These are phyloP conservation scores for Thelonectria discophora DNA, from an alignment of 2,329 filamentous ascomycete genomes.

Conservation along the genomic window DNA sequence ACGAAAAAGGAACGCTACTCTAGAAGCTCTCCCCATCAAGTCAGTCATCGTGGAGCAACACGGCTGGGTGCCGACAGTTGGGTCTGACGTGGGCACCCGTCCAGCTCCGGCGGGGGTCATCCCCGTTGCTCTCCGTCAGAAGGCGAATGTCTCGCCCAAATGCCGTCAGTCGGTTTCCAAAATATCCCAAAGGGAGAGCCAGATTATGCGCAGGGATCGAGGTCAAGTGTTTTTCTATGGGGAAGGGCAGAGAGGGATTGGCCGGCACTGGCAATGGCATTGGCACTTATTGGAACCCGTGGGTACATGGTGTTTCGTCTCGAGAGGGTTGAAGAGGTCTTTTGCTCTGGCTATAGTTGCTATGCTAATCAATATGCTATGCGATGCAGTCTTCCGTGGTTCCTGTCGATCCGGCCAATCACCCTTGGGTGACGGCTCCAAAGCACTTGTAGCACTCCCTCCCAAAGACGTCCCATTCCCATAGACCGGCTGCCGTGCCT, in stretches of 20 bases:
- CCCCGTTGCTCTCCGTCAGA: constrained; percentile 11
- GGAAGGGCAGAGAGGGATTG: too few relatives aligned
- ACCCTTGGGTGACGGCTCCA: constrained; percentile 28
- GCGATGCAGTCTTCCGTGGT: constrained; percentile 43
- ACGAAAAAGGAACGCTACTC: too few relatives aligned
- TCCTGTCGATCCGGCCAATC: constrained; percentile 37
- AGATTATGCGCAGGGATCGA: constrained; percentile 5
- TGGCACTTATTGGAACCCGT: constrained; percentile 6
- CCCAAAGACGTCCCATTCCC: constrained; percentile 34
- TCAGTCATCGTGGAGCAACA: too few relatives aligned
- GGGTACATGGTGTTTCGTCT: constrained; percentile 33
- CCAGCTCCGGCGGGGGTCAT: constrained; percentile 22
- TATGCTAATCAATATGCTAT: constrained; percentile 39
- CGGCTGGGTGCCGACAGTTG: constrained; percentile 15
- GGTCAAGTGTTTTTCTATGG: constrained; percentile 3
- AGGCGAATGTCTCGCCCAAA: constrained; percentile 7
- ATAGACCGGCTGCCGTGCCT: constrained; percentile 38
- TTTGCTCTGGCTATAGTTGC: constrained; percentile 42
- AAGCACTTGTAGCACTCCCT: constrained; percentile 36
- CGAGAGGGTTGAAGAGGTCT: constrained; percentile 38
- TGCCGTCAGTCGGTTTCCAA: constrained; percentile 16
- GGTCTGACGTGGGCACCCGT: constrained; percentile 15
- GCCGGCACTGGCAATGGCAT: neutral
- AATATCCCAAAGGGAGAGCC: constrained; percentile 2
- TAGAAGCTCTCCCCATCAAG: too few relatives aligned